Percentiles rank a stretch among this genome's conserved stretches.
phyloP scores from a whole-genome alignment of 441 rosid species.

The Erodium chrysanthum region DNA sequence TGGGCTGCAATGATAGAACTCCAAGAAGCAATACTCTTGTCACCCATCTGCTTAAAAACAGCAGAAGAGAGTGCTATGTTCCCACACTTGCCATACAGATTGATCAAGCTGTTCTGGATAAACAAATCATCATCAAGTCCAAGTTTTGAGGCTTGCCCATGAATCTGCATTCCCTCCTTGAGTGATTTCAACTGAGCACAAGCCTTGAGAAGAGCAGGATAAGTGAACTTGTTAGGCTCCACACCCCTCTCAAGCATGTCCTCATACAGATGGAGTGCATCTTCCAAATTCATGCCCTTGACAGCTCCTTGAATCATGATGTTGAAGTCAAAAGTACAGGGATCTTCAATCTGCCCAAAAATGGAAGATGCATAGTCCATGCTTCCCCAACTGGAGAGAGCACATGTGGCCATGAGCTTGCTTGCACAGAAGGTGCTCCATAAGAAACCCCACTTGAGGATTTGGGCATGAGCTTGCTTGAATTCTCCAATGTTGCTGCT shows the following conservation, averaged over 20 bases:
- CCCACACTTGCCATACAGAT: constrained; percentile 35
- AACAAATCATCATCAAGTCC: constrained; percentile 29
- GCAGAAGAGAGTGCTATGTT: constrained; percentile 20
- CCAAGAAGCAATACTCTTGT: constrained; percentile 53
- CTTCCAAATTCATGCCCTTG: constrained; percentile 27
- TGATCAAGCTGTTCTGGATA: constrained; percentile 35
- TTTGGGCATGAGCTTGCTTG: constrained; percentile 49
- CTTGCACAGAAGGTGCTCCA: constrained; percentile 43
- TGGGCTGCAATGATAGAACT: constrained; percentile 48
- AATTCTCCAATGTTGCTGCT: constrained; percentile 53
- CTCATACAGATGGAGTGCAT: constrained; percentile 34
- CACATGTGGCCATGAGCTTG: constrained; percentile 46
- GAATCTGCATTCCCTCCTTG: constrained; percentile 40
- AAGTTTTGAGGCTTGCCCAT: constrained; percentile 27
- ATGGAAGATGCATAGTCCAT: constrained; percentile 54
- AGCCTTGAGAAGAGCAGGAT: constrained; percentile 50
- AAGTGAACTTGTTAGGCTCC: constrained; percentile 56
- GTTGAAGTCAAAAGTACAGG: constrained; percentile 48
- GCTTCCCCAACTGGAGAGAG: constrained; percentile 55
- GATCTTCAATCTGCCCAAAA: constrained; percentile 41
- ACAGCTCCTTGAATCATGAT: constrained; percentile 52
- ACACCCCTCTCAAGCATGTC: constrained; percentile 50
- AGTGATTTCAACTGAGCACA: constrained; percentile 34
- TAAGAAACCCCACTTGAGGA: constrained; percentile 50
- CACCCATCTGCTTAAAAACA: constrained; percentile 23